These are phyloP conservation scores for Amanita brunnescens DNA, from an alignment of 768 basidiomycete genomes.

Conservation along the genomic window DNA sequence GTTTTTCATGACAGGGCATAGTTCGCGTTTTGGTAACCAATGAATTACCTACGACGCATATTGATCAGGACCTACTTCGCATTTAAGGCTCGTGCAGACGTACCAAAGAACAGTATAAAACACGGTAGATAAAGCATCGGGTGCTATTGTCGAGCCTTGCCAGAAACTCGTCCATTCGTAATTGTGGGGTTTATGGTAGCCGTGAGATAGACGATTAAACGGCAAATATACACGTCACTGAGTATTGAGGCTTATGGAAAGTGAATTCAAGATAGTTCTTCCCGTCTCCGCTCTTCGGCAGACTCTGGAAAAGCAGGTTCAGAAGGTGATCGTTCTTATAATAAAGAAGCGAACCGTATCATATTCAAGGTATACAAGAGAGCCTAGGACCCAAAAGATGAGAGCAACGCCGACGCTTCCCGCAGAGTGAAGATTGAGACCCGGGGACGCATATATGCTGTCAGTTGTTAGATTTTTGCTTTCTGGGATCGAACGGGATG, in stretches of 20 bases:
- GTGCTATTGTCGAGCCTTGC: conserved; percentile 47
- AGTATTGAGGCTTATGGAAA: conserved; percentile 49
- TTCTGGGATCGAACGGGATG: neutral
- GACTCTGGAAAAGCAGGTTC: conserved; percentile 30
- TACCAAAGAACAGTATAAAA: conserved; percentile 69
- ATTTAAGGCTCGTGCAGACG: conserved; percentile 5
- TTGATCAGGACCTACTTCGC: too few species aligned
- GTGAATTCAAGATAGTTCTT: conserved; percentile 71
- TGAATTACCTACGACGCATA: conserved; percentile 68
- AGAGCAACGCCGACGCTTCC: conserved; percentile 66
- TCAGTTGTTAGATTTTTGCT: neutral
- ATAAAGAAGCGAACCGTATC: conserved; percentile 43
- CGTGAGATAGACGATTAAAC: conserved; percentile 48
- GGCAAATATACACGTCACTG: conserved; percentile 51
- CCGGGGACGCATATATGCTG: conserved; percentile 67
- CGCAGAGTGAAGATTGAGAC: conserved; percentile 54
- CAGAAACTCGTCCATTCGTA: conserved; percentile 53
- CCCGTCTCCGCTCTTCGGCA: conserved; percentile 67
- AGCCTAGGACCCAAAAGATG: conserved; percentile 63
- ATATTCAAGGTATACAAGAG: conserved; percentile 64
- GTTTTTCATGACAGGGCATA: conserved; percentile 62
- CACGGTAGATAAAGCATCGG: conserved; percentile 54
- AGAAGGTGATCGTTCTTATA: too few species aligned
- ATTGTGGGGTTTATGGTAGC: conserved; percentile 46
- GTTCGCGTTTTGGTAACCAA: conserved; percentile 69